A percentile compares a stretch with the other conserved stretches of the same genome.
phyloP scores from a whole-genome alignment of 371 early-diverging fungal genomes.

The Zopfochytrium polystomum region DNA sequence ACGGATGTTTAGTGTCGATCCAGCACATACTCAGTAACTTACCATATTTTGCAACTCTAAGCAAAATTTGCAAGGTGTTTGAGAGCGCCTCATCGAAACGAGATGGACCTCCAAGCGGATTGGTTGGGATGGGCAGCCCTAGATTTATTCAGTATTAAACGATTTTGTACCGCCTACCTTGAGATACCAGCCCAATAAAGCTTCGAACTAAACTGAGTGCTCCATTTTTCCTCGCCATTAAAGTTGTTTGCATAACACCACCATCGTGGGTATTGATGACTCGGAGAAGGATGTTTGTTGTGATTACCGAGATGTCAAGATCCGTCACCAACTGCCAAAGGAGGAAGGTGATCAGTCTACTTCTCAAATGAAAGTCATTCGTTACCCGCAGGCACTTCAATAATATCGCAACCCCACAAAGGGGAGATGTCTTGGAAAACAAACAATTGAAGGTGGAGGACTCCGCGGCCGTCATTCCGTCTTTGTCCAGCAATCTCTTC shows the following conservation, averaged over 20 bases:
- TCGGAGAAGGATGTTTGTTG: constrained; percentile 37
- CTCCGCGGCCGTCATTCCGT: constrained; percentile 28
- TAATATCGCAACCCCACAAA: constrained; percentile 33
- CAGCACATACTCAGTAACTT: neutral
- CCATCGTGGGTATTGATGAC: constrained; percentile 16
- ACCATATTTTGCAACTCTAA: constrained; percentile 39
- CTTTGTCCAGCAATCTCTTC: constrained; percentile 46
- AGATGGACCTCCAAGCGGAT: no score
- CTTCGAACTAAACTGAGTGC: neutral
- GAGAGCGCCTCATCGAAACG: constrained; percentile 30
- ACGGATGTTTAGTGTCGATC: neutral
- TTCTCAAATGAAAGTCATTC: no score
- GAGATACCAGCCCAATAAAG: no score
- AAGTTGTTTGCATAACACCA: neutral
- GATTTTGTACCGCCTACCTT: no score
- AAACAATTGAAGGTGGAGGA: constrained; percentile 36
- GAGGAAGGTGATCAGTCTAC: neutral
- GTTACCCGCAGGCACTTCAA: constrained; percentile 40
- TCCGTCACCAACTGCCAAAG: constrained; percentile 17
- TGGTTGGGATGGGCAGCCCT: no score
- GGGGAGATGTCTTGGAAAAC: constrained; percentile 30
- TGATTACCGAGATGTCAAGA: constrained; percentile 34
- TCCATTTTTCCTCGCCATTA: neutral
- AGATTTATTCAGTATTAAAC: no score
- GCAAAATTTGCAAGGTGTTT: constrained; percentile 31